Evolutionary conservation across 306 rosid genomes (phyloP).

Genomic region (Mimosa pudica): DNA sequence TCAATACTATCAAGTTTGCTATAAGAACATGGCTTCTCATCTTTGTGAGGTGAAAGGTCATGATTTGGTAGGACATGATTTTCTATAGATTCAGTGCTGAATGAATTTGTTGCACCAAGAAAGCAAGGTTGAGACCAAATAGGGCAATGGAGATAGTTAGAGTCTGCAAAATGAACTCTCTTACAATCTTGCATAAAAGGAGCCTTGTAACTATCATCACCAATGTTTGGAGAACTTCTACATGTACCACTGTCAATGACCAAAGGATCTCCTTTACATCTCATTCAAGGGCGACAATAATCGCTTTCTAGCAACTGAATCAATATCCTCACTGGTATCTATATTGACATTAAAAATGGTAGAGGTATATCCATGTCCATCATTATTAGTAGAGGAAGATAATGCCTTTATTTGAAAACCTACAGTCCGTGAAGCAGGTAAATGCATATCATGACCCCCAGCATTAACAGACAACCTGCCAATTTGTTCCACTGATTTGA

Average conservation of each 20-base stretch:
- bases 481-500: conserved; percentile 42
- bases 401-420: conserved; percentile 62
- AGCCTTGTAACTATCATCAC: conserved; percentile 35
- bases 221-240: conserved; percentile 36
- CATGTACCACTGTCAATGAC: conserved; percentile 42
- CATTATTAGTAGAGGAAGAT: conserved; percentile 40
- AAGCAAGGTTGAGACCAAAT: conserved; percentile 54
- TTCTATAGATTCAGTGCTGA: conserved; percentile 25
- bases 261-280: conserved; percentile 43
- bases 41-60: conserved; percentile 38
- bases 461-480: conserved; percentile 45
- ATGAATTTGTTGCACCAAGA: conserved; percentile 43
- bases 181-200: conserved; percentile 44
- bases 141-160: conserved; percentile 31
- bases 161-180: conserved; percentile 52
- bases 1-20: conserved; percentile 31
- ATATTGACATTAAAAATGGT: conserved; percentile 31
- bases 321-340: conserved; percentile 41
- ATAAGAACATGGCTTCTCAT: conserved; percentile 36
- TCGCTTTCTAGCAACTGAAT: conserved; percentile 46
- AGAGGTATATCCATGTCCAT: conserved; percentile 45
- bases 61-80: conserved; percentile 37
- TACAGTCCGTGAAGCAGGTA: conserved; percentile 55
- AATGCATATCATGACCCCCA: conserved; percentile 42
- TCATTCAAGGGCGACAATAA: conserved; percentile 64